Conservation (phyloP, 257 asterid species). For the Lavandula angustifolia region DNA sequence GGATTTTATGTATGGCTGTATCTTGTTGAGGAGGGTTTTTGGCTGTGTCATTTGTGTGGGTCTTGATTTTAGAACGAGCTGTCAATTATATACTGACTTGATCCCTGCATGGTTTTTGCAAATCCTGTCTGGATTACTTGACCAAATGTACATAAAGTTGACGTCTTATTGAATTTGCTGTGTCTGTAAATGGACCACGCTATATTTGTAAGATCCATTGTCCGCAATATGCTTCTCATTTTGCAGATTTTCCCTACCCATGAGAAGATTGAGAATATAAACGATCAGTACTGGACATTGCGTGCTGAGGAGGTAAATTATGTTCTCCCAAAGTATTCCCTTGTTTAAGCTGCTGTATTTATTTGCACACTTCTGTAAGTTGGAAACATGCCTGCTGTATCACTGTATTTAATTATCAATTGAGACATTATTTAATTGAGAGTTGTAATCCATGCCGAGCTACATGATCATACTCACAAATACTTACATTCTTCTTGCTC, state of each 20-base stretch:
- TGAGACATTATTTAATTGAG: constrained; percentile 1
- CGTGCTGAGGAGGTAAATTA: constrained; percentile 91
- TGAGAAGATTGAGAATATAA: constrained; percentile 93
- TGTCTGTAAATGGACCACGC: constrained; percentile 12
- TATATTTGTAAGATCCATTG: neutral
- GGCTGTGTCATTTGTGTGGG: neutral
- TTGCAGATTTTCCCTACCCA: constrained; percentile 80
- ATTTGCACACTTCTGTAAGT: neutral
- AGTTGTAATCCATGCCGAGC: neutral
- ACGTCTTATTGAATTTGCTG: neutral
- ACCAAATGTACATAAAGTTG: neutral
- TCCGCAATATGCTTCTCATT: constrained; percentile 21
- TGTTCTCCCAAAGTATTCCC: constrained; percentile 13
- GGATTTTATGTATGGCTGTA: neutral
- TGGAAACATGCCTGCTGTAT: constrained; percentile 16
- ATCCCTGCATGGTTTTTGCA: constrained; percentile 20
- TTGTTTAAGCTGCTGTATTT: constrained; percentile 13
- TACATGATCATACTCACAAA: neutral
- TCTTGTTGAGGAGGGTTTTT: constrained; percentile 20
- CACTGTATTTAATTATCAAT: constrained; percentile 20
- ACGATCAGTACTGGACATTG: constrained; percentile 96
- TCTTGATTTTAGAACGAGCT: constrained; percentile 13
- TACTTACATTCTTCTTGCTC: constrained; percentile 13
- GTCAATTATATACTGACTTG: constrained; percentile 1
- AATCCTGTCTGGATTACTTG: constrained; percentile 19